Conservation (phyloP, 805 yeast genomes). For the Wickerhamiella bombiphila region DNA sequence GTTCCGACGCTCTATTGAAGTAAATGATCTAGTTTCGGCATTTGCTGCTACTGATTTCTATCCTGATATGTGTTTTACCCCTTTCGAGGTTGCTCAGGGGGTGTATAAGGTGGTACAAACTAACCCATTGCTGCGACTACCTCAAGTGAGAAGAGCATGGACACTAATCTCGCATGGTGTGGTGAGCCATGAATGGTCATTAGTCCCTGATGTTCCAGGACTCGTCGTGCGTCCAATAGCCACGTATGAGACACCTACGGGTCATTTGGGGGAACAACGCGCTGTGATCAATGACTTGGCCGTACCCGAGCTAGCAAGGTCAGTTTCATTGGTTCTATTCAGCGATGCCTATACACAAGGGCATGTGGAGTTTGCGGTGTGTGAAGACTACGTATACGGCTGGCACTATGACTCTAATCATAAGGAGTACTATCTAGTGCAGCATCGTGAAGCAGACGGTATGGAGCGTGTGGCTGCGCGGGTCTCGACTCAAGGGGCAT, state of each 20-base stretch:
- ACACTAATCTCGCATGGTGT: slow-evolving; percentile 18
- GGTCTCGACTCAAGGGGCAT: neutral
- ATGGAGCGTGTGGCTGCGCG: neutral
- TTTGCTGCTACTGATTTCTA: slow-evolving; percentile 3
- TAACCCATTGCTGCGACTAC: slow-evolving; percentile 4
- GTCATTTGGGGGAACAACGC: slow-evolving; percentile 7
- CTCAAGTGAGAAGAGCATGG: slow-evolving; percentile 9
- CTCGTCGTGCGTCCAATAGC: slow-evolving; percentile 17
- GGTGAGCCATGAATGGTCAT: slow-evolving; percentile 18
- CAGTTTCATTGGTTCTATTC: slow-evolving; percentile 7
- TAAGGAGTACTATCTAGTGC: slow-evolving; percentile 14
- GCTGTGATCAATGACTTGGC: slow-evolving; percentile 15
- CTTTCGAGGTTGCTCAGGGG: slow-evolving; percentile 10
- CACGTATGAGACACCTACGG: slow-evolving; percentile 12
- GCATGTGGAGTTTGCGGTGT: slow-evolving; percentile 12
- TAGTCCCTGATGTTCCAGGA: slow-evolving; percentile 11
- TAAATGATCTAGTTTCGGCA: neutral
- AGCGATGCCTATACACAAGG: slow-evolving; percentile 6
- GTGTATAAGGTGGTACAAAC: slow-evolving; percentile 15
- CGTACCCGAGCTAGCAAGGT: slow-evolving; percentile 3
- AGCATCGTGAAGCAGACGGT: slow-evolving; percentile 5
- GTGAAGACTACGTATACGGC: slow-evolving; percentile 13
- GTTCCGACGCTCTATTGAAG: neutral
- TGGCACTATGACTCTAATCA: slow-evolving; percentile 11
- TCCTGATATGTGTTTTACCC: slow-evolving; percentile 12